Conservation (phyloP, 192 early-diverging fungal genomes). For the Coemansia sp. region DNA sequence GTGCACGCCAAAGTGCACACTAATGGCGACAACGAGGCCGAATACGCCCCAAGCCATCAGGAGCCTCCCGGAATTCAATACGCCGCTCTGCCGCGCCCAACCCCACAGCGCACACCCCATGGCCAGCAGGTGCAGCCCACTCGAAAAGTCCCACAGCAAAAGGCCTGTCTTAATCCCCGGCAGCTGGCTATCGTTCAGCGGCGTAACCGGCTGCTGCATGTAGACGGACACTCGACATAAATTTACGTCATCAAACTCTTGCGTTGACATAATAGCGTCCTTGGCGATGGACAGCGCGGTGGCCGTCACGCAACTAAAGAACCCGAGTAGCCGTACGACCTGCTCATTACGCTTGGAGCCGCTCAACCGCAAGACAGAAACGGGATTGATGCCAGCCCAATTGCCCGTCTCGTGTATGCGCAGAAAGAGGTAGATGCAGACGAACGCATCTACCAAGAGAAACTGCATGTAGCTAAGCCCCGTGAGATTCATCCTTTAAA, state of each 20-base stretch:
- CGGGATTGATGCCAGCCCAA: slow-evolving; percentile 38
- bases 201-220: slow-evolving; percentile 18
- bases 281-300: slow-evolving; percentile 32
- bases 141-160: slow-evolving; percentile 40
- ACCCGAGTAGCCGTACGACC: slow-evolving; percentile 24
- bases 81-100: slow-evolving; percentile 29
- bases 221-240: slow-evolving; percentile 41
- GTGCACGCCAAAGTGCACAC: slow-evolving; percentile 32
- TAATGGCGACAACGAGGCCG: slow-evolving; percentile 13
- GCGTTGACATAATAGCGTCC: slow-evolving; percentile 46
- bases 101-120: slow-evolving; percentile 31
- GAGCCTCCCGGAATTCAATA: slow-evolving; percentile 10
- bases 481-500: slow-evolving; percentile 37
- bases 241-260: slow-evolving; percentile 44
- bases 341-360: slow-evolving; percentile 16
- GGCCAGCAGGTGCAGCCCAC: slow-evolving; percentile 29
- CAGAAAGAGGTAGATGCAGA: slow-evolving; percentile 32
- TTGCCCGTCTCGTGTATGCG: slow-evolving; percentile 26
- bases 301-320: slow-evolving; percentile 32
- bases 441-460: slow-evolving; percentile 44
- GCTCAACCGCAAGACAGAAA: slow-evolving; percentile 30
- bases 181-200: slow-evolving; percentile 30
- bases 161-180: slow-evolving; percentile 29
- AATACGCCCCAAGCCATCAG: slow-evolving; percentile 25
- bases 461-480: slow-evolving; percentile 54